These are phyloP conservation scores for Thermothielavioides terrestris DNA, from an alignment of 495 filamentous ascomycete genomes.

Conservation along the genomic window DNA sequence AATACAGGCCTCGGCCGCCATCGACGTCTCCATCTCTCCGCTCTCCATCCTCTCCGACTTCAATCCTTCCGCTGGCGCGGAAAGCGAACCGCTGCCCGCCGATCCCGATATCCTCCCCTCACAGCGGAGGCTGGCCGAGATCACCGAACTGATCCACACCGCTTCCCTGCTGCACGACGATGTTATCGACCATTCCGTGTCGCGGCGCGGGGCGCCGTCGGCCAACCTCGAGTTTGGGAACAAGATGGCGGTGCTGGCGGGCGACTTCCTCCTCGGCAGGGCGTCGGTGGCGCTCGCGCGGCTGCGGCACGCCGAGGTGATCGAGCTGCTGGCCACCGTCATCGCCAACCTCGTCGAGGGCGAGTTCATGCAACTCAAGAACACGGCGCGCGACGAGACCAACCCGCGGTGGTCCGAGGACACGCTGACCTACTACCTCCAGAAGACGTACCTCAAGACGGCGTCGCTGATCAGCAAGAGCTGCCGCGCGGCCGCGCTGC, in stretches of 20 bases:
- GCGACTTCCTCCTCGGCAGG: conserved; percentile 86
- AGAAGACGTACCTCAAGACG: conserved; percentile 97
- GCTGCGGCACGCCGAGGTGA: conserved; percentile 84
- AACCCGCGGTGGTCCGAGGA: conserved; percentile 78
- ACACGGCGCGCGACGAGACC: conserved; percentile 78
- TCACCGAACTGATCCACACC: conserved; percentile 93
- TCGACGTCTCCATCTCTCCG: conserved; percentile 73
- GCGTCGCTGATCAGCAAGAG: conserved; percentile 93
- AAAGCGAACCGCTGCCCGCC: conserved; percentile 39
- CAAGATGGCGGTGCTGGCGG: conserved; percentile 96
- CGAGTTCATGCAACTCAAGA: conserved; percentile 98
- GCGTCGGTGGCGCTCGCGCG: conserved; percentile 91
- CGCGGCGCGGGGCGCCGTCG: conserved; percentile 71
- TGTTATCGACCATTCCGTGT: conserved; percentile 86
- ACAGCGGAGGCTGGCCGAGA: conserved; percentile 89
- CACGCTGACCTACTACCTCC: conserved; percentile 86
- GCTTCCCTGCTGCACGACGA: conserved; percentile 96
- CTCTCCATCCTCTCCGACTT: conserved; percentile 65
- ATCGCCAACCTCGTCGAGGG: conserved; percentile 97
- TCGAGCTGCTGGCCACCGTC: conserved; percentile 87
- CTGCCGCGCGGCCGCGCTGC: conserved; percentile 78
- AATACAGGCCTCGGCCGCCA: conserved; percentile 34
- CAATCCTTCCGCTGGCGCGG: conserved; percentile 60
- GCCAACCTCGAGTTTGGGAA: conserved; percentile 94
- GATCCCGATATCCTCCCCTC: conserved; percentile 79